A percentile compares a stretch with the other conserved stretches of the same genome.
phyloP scores from a whole-genome alignment of 176 grass and related monocot genomes.

The Elaeis guineensis region DNA sequence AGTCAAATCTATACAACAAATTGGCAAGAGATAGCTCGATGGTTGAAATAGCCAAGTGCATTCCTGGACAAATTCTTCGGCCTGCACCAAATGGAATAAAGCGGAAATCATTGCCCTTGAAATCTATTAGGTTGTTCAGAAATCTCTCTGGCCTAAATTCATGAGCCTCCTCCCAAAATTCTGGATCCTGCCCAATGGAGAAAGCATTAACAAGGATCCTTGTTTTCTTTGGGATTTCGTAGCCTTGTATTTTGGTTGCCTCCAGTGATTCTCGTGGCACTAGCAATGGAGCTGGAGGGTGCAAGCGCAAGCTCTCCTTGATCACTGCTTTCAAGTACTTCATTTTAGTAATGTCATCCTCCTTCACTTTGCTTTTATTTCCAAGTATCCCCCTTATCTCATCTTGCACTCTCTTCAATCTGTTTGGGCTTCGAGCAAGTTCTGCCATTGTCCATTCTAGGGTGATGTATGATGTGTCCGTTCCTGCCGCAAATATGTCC shows the following conservation, averaged over 20 bases:
- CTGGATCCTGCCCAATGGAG: slow-evolving; percentile 29
- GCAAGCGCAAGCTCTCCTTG: slow-evolving; percentile 45
- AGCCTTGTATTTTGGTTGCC: slow-evolving; percentile 28
- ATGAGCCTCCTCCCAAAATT: slow-evolving; percentile 22
- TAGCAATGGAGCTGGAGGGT: slow-evolving; percentile 22
- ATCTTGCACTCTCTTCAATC: slow-evolving; percentile 26
- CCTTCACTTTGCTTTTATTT: background rate
- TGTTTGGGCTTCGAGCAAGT: slow-evolving; percentile 30
- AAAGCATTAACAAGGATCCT: slow-evolving; percentile 45
- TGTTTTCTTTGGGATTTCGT: slow-evolving; percentile 19
- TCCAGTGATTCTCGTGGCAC: slow-evolving; percentile 21
- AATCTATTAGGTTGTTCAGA: background rate
- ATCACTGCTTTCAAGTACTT: slow-evolving; percentile 15
- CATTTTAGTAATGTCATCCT: slow-evolving; percentile 21
- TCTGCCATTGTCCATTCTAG: slow-evolving; percentile 54
- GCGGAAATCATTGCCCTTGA: background rate
- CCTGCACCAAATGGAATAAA: slow-evolving; percentile 34
- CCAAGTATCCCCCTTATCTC: slow-evolving; percentile 23
- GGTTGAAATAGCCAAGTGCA: background rate
- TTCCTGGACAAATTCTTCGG: slow-evolving; percentile 26
- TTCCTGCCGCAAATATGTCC: slow-evolving; percentile 30
- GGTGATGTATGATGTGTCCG: slow-evolving; percentile 21
- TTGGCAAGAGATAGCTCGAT: slow-evolving; percentile 28
- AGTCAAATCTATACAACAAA: slow-evolving; percentile 40
- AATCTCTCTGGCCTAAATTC: slow-evolving; percentile 37